phyloP scores from a whole-genome alignment of 257 asterid species.

The Primulina tabacum region DNA sequence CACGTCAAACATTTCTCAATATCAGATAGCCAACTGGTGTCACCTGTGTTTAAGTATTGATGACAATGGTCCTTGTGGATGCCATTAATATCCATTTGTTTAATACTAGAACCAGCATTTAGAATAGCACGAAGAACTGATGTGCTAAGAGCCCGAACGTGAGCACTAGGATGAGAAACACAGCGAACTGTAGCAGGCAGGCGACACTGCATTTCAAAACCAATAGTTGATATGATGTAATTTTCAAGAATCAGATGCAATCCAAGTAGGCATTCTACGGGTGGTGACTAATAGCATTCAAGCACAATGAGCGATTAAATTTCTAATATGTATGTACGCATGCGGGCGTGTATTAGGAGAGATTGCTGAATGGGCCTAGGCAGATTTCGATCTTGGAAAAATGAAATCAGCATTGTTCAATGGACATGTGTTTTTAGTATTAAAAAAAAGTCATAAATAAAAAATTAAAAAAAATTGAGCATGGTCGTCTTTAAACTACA shows the following conservation, averaged over 20 bases:
- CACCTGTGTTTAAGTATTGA: conserved; percentile 47
- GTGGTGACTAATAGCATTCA: background rate
- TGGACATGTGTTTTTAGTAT: too few relatives aligned
- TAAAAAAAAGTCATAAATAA: too few relatives aligned
- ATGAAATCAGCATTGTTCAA: too few relatives aligned
- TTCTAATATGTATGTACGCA: background rate
- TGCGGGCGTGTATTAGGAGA: background rate
- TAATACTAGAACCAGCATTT: conserved; percentile 45
- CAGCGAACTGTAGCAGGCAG: conserved; percentile 88
- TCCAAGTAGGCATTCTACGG: background rate
- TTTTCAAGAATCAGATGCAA: conserved; percentile 11
- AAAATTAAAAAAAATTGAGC: background rate
- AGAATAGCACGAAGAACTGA: conserved; percentile 90
- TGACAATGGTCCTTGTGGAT: conserved; percentile 38
- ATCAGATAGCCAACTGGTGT: conserved; percentile 67
- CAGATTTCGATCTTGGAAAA: background rate
- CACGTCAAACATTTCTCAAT: conserved; percentile 79
- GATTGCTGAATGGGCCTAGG: background rate
- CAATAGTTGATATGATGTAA: conserved; percentile 15
- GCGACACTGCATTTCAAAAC: conserved; percentile 65
- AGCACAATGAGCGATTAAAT: background rate
- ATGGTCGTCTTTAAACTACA: background rate
- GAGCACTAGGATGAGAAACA: conserved; percentile 93
- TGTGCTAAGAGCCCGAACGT: conserved; percentile 91
- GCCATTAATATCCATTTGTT: conserved; percentile 36